These are phyloP conservation scores for Zea luxurians DNA, from an alignment of 176 grass and related monocot species.

Conservation along the genomic window DNA sequence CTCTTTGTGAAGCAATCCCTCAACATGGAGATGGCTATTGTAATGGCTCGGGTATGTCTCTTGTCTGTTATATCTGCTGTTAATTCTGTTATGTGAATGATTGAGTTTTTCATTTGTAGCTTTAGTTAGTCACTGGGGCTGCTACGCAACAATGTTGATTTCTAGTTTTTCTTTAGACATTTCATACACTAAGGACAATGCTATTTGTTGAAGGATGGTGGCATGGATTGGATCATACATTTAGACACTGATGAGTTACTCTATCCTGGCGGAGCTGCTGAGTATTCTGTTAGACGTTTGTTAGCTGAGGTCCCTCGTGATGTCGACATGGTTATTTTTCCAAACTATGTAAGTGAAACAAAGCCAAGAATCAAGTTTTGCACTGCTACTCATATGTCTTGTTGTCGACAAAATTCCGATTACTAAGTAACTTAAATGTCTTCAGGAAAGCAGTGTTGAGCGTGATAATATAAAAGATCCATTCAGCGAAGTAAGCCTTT, in stretches of 20 bases:
- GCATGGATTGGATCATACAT: conserved; percentile 99
- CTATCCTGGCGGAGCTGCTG: conserved; percentile 67
- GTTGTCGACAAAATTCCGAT: neutral
- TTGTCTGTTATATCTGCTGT: neutral
- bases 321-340: conserved; percentile 95
- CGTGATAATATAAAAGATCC: conserved; percentile 82
- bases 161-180: conserved; percentile 11
- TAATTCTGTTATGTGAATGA: neutral
- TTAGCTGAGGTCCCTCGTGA: conserved; percentile 62
- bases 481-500: conserved; percentile 74
- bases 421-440: conserved; percentile 20
- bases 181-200: conserved; percentile 3
- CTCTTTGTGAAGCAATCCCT: conserved; percentile 98
- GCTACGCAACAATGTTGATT: neutral
- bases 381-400: neutral
- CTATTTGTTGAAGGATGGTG: conserved; percentile 57
- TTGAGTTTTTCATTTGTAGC: neutral
- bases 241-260: conserved; percentile 94
- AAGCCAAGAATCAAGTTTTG: conserved; percentile 4
- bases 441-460: conserved; percentile 89
- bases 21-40: conserved; percentile 99
- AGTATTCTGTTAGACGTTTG: conserved; percentile 74
- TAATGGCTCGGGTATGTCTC: conserved; percentile 72
- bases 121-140: neutral
- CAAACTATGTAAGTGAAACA: conserved; percentile 85